A percentile compares a stretch with the other conserved stretches of the same genome.
These are phyloP conservation scores for Lolium rigidum DNA, from an alignment of 176 grass and related monocot genomes.

Conservation along the genomic window DNA sequence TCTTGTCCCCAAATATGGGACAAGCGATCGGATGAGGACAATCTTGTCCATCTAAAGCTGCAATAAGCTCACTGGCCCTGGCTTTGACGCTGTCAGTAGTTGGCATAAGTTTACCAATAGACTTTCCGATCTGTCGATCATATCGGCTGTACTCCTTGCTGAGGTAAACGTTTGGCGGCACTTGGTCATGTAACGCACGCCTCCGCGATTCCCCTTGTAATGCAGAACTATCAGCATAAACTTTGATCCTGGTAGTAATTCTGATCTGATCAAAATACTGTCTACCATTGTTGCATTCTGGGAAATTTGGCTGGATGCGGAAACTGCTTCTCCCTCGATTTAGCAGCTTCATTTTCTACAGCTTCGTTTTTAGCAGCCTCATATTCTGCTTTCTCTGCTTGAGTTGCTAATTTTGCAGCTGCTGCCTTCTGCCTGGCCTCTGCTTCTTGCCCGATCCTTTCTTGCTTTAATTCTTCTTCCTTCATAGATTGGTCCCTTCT, in stretches of 20 bases:
- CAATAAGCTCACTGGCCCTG: slow-evolving; percentile 48
- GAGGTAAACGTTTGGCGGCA: slow-evolving; percentile 49
- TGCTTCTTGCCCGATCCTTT: slow-evolving; percentile 72
- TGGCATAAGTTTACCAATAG: slow-evolving; percentile 66
- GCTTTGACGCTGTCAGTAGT: slow-evolving; percentile 67
- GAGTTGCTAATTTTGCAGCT: slow-evolving; percentile 38
- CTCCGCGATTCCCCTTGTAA: slow-evolving; percentile 65
- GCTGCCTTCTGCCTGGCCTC: slow-evolving; percentile 78
- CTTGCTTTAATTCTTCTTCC: slow-evolving; percentile 75
- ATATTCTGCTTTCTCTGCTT: slow-evolving; percentile 53
- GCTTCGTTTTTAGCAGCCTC: slow-evolving; percentile 75
- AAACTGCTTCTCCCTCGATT: slow-evolving; percentile 45
- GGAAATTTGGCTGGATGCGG: slow-evolving; percentile 37
- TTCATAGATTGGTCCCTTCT: slow-evolving; percentile 67
- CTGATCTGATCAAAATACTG: slow-evolving; percentile 1
- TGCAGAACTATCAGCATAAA: slow-evolving; percentile 69
- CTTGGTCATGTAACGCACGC: slow-evolving; percentile 65
- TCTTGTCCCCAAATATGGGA: slow-evolving; percentile 58
- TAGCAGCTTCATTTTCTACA: slow-evolving; percentile 66
- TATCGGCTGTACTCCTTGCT: slow-evolving; percentile 68
- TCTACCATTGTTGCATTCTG: neutral
- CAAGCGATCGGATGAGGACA: slow-evolving; percentile 50
- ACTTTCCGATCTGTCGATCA: slow-evolving; percentile 68
- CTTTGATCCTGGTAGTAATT: slow-evolving; percentile 56
- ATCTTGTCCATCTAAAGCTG: slow-evolving; percentile 59